Conservation (phyloP, 345 rosid species). For the Mangifera indica region DNA sequence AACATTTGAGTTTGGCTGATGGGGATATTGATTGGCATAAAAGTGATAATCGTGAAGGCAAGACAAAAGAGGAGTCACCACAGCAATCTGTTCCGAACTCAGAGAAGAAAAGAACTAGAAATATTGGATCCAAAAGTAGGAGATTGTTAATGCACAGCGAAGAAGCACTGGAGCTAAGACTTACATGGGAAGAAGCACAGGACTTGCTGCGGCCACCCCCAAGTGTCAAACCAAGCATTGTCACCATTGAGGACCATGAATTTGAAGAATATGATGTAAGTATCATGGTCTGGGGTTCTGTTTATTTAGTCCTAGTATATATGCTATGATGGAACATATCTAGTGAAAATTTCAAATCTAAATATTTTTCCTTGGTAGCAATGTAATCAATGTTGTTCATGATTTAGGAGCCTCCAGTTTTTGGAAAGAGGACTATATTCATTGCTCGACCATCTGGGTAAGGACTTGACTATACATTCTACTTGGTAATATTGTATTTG, state of each 20-base stretch:
- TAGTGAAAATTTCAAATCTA: neutral
- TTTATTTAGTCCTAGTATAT: neutral
- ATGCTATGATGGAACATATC: neutral
- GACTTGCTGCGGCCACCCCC: constrained; percentile 86
- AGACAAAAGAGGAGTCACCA: constrained; percentile 36
- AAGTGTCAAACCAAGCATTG: constrained; percentile 48
- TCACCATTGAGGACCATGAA: constrained; percentile 72
- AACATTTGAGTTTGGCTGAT: constrained; percentile 41
- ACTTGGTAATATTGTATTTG: constrained; percentile 2
- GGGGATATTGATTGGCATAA: constrained; percentile 45
- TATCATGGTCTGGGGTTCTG: constrained; percentile 6
- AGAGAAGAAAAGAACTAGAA: constrained; percentile 69
- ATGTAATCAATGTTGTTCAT: constrained; percentile 31
- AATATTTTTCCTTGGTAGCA: constrained; percentile 4
- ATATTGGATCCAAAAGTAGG: constrained; percentile 75
- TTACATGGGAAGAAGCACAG: constrained; percentile 94
- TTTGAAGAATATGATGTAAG: constrained; percentile 91
- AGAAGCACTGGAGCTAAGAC: constrained; percentile 69
- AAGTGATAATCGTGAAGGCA: constrained; percentile 41
- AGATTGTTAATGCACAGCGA: constrained; percentile 66
- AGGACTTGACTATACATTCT: constrained; percentile 24
- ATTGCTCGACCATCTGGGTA: constrained; percentile 61
- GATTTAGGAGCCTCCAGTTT: constrained; percentile 84
- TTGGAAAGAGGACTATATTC: constrained; percentile 80
- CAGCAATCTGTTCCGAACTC: constrained; percentile 30